Conservation (phyloP, 352 stramenopile species). For the Pythium dissimile region DNA sequence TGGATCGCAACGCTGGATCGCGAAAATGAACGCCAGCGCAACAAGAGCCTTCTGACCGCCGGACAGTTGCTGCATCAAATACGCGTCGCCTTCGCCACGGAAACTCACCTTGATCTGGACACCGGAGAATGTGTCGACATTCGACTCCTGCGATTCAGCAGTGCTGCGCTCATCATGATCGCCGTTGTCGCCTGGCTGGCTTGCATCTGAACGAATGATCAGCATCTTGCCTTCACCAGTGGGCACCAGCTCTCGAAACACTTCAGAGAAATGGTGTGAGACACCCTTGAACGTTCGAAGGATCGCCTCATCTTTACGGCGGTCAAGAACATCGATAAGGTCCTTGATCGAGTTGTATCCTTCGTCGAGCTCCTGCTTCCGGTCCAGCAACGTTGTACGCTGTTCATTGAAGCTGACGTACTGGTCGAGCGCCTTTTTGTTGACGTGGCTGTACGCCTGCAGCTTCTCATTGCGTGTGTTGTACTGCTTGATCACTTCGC, state of each 20-base stretch:
- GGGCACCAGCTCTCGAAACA: conserved; percentile 98
- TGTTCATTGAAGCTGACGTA: conserved; percentile 98
- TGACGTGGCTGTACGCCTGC: conserved; percentile 98
- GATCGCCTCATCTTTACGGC: conserved; percentile 98
- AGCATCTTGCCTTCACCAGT: conserved; percentile 95
- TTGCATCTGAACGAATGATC: conserved; percentile 90
- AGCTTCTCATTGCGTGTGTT: conserved; percentile 95
- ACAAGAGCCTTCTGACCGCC: conserved; percentile 99
- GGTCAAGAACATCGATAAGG: conserved; percentile 90
- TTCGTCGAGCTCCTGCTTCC: conserved; percentile 95
- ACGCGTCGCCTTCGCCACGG: conserved; percentile 93
- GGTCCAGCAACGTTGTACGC: conserved; percentile 84
- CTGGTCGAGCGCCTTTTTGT: conserved; percentile 99
- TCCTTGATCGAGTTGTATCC: conserved; percentile 89
- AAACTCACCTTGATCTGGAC: conserved; percentile 99
- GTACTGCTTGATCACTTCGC: conserved; percentile 93
- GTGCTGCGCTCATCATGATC: background rate
- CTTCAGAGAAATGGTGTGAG: conserved; percentile 96
- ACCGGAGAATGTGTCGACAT: conserved; percentile 93
- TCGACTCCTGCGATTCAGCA: conserved; percentile 26
- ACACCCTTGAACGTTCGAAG: conserved; percentile 98
- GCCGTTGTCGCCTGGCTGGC: conserved; percentile 14
- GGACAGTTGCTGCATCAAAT: conserved; percentile 98
- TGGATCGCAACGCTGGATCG: conserved; percentile 98
- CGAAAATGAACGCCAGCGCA: conserved; percentile 99